Evolutionary conservation across 1,139 yeast genomes (phyloP).

Genomic region (Spathaspora jeffriesii): DNA sequence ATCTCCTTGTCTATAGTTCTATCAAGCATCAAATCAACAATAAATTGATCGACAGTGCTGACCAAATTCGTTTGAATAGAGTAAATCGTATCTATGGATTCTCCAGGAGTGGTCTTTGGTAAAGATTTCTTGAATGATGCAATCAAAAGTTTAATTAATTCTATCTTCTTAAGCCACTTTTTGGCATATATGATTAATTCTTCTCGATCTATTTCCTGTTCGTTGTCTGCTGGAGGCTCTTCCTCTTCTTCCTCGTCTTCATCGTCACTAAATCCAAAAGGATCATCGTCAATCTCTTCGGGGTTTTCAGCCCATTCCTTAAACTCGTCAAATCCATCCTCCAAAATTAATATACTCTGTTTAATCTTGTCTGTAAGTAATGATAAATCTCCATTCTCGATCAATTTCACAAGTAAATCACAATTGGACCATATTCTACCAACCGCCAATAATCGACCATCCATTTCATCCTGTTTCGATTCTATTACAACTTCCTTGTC

Average conservation of each 20-base stretch:
- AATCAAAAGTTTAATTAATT: conserved; percentile 53
- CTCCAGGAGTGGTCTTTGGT: conserved; percentile 39
- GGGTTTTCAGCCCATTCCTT: conserved; percentile 71
- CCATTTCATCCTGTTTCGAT: conserved; percentile 13
- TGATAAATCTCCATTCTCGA: conserved; percentile 52
- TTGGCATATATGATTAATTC: conserved; percentile 41
- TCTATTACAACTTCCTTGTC: conserved; percentile 19
- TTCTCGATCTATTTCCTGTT: conserved; percentile 19
- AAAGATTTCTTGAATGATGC: conserved; percentile 57
- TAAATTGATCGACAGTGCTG: conserved; percentile 42
- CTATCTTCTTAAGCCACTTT: conserved; percentile 53
- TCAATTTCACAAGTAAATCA: conserved; percentile 40
- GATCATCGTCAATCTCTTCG: conserved; percentile 43
- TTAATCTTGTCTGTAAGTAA: conserved; percentile 46
- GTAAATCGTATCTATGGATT: conserved; percentile 36
- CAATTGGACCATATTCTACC: conserved; percentile 69
- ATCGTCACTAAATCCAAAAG: conserved; percentile 36
- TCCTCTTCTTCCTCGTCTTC: conserved; percentile 30
- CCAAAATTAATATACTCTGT: conserved; percentile 47
- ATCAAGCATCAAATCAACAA: conserved; percentile 51
- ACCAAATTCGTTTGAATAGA: conserved; percentile 30
- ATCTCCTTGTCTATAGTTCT: conserved; percentile 32
- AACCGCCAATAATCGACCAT: conserved; percentile 53
- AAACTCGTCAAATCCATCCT: conserved; percentile 66
- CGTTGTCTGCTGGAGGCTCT: conserved; percentile 15